Evolutionary conservation across 2,329 filamentous ascomycete species (phyloP).

Genomic region (Elsinoe fawcettii): DNA sequence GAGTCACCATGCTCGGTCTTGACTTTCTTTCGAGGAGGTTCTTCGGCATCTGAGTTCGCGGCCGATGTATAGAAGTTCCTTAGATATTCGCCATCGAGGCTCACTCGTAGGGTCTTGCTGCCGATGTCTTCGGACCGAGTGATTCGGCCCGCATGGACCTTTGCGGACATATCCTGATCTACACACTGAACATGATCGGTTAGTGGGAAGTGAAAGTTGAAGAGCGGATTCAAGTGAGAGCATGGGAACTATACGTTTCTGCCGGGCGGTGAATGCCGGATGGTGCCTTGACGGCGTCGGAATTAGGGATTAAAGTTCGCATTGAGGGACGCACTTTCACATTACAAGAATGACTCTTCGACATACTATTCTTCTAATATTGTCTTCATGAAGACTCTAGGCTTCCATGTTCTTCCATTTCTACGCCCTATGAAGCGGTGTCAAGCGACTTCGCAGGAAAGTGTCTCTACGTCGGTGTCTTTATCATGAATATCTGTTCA

Average conservation of each 20-base stretch:
- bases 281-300: background rate
- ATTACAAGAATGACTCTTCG: no score
- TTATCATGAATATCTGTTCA: slow-evolving; percentile 61
- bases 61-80: background rate
- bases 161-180: background rate
- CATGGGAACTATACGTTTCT: background rate
- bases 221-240: background rate
- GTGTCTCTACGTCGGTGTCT: slow-evolving; percentile 29
- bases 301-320: background rate
- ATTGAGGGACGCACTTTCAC: no score
- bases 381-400: background rate
- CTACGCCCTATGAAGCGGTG: no score
- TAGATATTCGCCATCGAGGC: background rate
- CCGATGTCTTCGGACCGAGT: background rate
- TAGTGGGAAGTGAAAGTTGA: background rate
- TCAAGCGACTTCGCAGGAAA: no score
- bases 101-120: background rate
- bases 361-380: no score
- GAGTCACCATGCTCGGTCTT: background rate
- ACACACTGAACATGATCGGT: background rate
- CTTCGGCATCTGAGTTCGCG: background rate
- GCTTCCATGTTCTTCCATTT: background rate
- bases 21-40: slow-evolving; percentile 1
- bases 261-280: background rate
- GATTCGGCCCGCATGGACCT: background rate